Conservation (phyloP, 2,329 filamentous ascomycete genomes). For the Fusarium clavum region DNA sequence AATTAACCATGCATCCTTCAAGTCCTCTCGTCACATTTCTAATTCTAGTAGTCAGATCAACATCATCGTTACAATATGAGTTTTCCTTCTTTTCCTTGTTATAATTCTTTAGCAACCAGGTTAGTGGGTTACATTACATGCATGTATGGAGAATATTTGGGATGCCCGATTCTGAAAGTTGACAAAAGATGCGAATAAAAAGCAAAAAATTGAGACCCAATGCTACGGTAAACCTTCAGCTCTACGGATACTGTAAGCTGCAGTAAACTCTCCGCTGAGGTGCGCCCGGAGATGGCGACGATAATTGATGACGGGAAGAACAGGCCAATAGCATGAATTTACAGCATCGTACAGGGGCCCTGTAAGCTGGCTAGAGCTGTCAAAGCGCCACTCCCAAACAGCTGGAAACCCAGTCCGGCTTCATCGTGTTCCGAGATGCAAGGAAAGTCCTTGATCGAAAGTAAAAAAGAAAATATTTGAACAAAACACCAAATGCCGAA, state of each 20-base stretch:
- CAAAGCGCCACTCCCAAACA: slow-evolving; percentile 26
- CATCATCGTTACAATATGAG: not conserved
- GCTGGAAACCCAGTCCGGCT: slow-evolving; percentile 21
- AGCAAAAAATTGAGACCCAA: slow-evolving; percentile 5
- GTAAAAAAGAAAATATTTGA: not conserved
- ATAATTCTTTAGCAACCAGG: slow-evolving; percentile 4
- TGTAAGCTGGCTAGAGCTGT: not conserved
- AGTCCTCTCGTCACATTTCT: not conserved
- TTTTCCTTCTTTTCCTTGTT: not conserved
- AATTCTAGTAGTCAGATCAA: not conserved
- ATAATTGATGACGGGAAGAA: slow-evolving; percentile 2
- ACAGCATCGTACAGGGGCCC: not conserved
- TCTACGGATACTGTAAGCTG: not conserved
- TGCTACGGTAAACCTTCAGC: slow-evolving; percentile 13
- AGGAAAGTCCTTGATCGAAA: not conserved
- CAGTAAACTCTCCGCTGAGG: slow-evolving; percentile 10
- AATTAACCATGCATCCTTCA: slow-evolving; percentile 1
- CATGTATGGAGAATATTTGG: not conserved
- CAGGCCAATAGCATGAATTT: slow-evolving; percentile 12
- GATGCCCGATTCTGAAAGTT: slow-evolving; percentile 29
- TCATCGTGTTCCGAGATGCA: slow-evolving; percentile 5
- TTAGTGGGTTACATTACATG: not conserved
- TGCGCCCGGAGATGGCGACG: slow-evolving; percentile 11
- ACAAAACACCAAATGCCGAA: not conserved
- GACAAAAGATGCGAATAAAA: slow-evolving; percentile 20